Base-by-base conservation (phyloP, 2,329 filamentous ascomycete genomes). In the Pseudogymnoascus pannorum region DNA sequence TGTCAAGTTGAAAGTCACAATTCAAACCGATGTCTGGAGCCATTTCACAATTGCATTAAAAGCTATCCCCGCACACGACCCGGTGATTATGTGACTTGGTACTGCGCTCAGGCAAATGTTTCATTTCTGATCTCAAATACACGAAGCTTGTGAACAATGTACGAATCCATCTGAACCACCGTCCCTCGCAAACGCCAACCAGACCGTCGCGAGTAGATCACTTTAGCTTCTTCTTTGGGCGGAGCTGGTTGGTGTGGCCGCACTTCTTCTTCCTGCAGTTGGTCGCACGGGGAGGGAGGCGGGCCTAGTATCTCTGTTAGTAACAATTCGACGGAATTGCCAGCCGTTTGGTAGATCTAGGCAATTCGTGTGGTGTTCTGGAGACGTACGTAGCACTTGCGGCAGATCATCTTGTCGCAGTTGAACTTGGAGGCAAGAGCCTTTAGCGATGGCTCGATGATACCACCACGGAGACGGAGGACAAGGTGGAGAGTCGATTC, bases 221-320 rank as follows among this genome's bases (percentile, higher is more conserved):
- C 84, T 97, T 96, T 78, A 96, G 87, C 93, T 99, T 99, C 92
- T 99, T 99, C 93, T 99, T 99, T 80, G 94, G 94, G 82, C 94
- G 91, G 78, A 99, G 91, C 88, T 99, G 94, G 91, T 97, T 97
- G 84, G 89, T 95, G 89, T 97, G 94, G 68, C 93, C 94, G 82
- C 93, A 97, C 88, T 97, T 97, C 85, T 92, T 92, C 92, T 97
- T 97, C 76, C 92, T 87, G 91, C 94, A 99, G 90, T 99, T 99
- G 86, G 93, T 97, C 75, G 94, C 94, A 87, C 94, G 91, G 72
- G 93, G 93, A 71, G 93, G 93, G 68, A 97, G 92, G 79, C 93
- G 92, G 67, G 85, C 84, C 82, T 85, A n/a, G 63, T 54, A 63
- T 60, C 35, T 22, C 60, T 33, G 62, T 72, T 68, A 72, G 66